Conservation (phyloP, 805 yeast species). For the Ogataea pignaliae region DNA sequence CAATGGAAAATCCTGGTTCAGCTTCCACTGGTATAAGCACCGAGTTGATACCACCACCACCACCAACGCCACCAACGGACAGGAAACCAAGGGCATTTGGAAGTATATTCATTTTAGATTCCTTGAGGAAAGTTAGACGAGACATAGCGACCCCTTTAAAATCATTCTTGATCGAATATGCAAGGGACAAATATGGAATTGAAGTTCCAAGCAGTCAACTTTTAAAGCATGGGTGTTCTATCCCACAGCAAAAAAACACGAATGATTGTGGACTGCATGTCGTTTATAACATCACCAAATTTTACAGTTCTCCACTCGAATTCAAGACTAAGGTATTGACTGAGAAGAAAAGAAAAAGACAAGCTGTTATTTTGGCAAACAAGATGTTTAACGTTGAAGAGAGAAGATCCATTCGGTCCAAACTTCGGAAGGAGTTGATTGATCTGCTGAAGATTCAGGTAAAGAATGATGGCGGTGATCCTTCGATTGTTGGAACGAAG, state of each 20-base stretch:
- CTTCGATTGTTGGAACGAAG: constrained; percentile 18
- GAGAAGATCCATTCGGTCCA: constrained; percentile 20
- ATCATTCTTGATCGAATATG: constrained; percentile 61
- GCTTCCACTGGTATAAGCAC: too few species aligned
- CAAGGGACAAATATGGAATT: constrained; percentile 54
- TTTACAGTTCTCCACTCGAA: constrained; percentile 43
- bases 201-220: constrained; percentile 45
- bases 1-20: too few species aligned
- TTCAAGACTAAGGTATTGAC: constrained; percentile 31
- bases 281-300: constrained; percentile 62
- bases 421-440: constrained; percentile 21
- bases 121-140: constrained; percentile 58
- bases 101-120: constrained; percentile 66
- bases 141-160: constrained; percentile 50
- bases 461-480: constrained; percentile 18
- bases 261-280: constrained; percentile 96
- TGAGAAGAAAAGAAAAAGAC: constrained; percentile 12
- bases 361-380: constrained; percentile 7
- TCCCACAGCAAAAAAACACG: constrained; percentile 82
- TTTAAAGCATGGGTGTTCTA: constrained; percentile 31
- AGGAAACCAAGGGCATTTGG: constrained; percentile 21
- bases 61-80: too few species aligned
- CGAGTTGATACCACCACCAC: too few species aligned
- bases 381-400: constrained; percentile 25
- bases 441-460: constrained; percentile 26